Evolutionary conservation across 2,329 filamentous ascomycete species (phyloP).

Genomic region (Hortaea sp.): DNA sequence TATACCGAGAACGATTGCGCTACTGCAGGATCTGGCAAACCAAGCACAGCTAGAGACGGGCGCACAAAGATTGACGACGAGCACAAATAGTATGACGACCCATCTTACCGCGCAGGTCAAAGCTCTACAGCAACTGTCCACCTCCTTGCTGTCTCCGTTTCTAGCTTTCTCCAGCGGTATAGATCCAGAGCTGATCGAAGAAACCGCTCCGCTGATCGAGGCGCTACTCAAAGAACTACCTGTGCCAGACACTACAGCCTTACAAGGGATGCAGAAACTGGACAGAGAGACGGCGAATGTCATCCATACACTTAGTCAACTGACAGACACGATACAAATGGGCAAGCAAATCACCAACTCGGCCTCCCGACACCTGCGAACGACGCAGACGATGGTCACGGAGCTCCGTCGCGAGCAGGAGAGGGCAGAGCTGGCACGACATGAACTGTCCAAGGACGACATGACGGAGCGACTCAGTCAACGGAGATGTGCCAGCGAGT

Average conservation of each 20-base stretch:
- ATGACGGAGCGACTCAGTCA: conserved; percentile 70
- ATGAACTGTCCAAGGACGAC: conserved; percentile 65
- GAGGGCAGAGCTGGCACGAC: conserved; percentile 67
- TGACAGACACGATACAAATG: conserved; percentile 91
- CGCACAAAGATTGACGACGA: conserved; percentile 25
- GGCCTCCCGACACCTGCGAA: conserved; percentile 68
- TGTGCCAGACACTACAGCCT: conserved; percentile 51
- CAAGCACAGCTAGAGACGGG: conserved; percentile 24
- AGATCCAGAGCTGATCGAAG: conserved; percentile 56
- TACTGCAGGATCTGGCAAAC: conserved; percentile 26
- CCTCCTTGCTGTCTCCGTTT: conserved; percentile 51
- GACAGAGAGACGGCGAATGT: conserved; percentile 58
- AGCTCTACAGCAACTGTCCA: conserved; percentile 59
- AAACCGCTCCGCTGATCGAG: conserved; percentile 57
- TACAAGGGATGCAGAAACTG: conserved; percentile 58
- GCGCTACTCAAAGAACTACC: conserved; percentile 59
- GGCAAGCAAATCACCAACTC: conserved; percentile 77
- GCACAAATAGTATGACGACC: conserved; percentile 46
- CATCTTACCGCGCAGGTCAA: conserved; percentile 68
- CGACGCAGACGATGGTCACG: conserved; percentile 72
- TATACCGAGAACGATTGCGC: conserved; percentile 20
- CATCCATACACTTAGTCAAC: conserved; percentile 68
- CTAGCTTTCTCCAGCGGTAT: conserved; percentile 44
- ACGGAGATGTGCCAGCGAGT: conserved; percentile 74
- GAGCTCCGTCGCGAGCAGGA: conserved; percentile 81